phyloP scores from a whole-genome alignment of 1,284 basidiomycete species.

The Abortiporus biennis region DNA sequence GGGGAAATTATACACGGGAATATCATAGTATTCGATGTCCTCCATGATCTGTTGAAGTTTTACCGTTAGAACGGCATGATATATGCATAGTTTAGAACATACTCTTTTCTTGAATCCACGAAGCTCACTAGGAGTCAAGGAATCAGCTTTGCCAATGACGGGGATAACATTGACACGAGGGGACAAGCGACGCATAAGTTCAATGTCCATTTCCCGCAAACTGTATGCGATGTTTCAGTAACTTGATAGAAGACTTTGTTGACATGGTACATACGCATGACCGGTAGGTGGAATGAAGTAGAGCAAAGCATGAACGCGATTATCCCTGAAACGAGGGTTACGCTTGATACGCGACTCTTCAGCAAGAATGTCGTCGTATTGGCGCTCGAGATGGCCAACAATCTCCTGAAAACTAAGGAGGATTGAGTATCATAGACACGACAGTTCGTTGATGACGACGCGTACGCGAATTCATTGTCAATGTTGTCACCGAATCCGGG shows the following conservation, averaged over 20 bases:
- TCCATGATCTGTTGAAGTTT: conserved; percentile 82
- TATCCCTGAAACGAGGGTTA: conserved; percentile 98
- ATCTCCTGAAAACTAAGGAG: conserved; percentile 86
- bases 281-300: conserved; percentile 98
- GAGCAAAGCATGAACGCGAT: conserved; percentile 91
- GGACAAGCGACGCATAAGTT: conserved; percentile 94
- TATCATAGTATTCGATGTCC: conserved; percentile 98
- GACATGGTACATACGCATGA: conserved; percentile 42
- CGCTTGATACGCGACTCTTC: conserved; percentile 99
- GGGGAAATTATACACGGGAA: conserved; percentile 99
- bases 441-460: conserved; percentile 16
- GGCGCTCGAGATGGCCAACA: conserved; percentile 93
- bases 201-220: conserved; percentile 98
- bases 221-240: conserved; percentile 32
- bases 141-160: conserved; percentile 96
- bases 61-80: conserved; percentile 5
- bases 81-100: conserved; percentile 18
- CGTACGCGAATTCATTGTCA: conserved; percentile 97
- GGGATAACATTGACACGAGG: conserved; percentile 99
- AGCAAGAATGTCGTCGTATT: conserved; percentile 98
- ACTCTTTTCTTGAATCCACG: conserved; percentile 96
- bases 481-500: conserved; percentile 99
- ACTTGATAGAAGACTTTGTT: conserved; percentile 18
- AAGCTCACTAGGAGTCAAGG: conserved; percentile 87
- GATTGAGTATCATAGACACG: conserved; percentile 1